A percentile compares a stretch with the other conserved stretches of the same genome.
Conservation (phyloP, 83 land plant species). For the Picea mariana region DNA sequence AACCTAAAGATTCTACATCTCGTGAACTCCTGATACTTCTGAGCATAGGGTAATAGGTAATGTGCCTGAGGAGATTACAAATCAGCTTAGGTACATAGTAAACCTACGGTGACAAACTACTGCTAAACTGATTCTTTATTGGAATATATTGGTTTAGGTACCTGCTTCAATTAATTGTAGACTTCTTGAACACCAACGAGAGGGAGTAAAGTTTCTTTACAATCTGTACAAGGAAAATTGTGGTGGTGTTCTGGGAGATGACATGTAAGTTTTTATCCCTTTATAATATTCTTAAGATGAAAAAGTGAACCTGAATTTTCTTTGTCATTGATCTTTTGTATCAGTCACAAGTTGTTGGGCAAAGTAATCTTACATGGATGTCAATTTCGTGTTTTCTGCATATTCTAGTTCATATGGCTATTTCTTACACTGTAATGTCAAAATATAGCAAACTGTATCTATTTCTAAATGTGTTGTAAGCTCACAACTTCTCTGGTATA, state of each 20-base stretch:
- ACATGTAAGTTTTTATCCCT: constrained; percentile 61
- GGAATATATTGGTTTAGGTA: constrained; percentile 51
- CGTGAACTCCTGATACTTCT: background rate
- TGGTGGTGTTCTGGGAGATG: constrained; percentile 98
- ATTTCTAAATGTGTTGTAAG: background rate
- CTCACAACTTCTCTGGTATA: background rate
- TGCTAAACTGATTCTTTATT: background rate
- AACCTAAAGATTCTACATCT: background rate
- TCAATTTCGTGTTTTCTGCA: no score
- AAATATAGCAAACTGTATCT: background rate
- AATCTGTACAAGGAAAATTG: constrained; percentile 67
- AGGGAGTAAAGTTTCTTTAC: constrained; percentile 87
- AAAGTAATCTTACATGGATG: background rate
- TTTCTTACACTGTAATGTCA: background rate
- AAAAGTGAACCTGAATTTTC: background rate
- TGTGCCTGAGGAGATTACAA: background rate
- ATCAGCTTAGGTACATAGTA: background rate
- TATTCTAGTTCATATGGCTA: no score
- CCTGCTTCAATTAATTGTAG: constrained; percentile 92
- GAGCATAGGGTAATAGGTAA: background rate
- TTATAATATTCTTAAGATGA: background rate
- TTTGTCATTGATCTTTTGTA: background rate
- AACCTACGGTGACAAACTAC: background rate
- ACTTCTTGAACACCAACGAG: constrained; percentile 90
- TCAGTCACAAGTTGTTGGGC: background rate